Evolutionary conservation across 129 eudicot species (phyloP).

Genomic region (Cynara cardunculus): DNA sequence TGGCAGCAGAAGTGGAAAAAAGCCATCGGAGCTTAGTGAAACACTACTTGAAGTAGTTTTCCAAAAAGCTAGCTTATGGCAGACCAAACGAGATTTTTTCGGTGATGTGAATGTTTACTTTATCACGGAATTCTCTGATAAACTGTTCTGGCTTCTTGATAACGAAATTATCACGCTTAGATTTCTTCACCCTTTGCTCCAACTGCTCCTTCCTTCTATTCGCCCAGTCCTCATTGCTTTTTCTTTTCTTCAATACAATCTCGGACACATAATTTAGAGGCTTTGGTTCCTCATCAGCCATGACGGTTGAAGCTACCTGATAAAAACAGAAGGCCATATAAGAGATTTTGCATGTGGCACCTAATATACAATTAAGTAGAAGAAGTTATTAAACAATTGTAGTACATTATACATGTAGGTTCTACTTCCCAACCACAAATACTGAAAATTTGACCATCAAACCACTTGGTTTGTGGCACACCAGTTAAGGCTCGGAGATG

Average conservation of each 20-base stretch:
- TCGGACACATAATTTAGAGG: constrained; percentile 48
- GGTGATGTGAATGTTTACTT: constrained; percentile 22
- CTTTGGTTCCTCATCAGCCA: constrained; percentile 42
- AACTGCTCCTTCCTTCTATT: constrained; percentile 54
- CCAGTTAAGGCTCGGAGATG: too few relatives aligned
- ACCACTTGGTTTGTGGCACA: too few relatives aligned
- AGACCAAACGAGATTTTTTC: too few relatives aligned
- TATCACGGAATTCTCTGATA: constrained; percentile 52
- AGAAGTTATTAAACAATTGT: not conserved
- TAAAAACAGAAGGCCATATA: not conserved
- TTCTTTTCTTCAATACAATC: constrained; percentile 72
- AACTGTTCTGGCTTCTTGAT: constrained; percentile 69
- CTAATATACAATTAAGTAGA: not conserved
- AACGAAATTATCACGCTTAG: constrained; percentile 30
- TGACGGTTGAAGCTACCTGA: constrained; percentile 8
- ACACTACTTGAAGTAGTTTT: too few relatives aligned
- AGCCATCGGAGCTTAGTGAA: not conserved
- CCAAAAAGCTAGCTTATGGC: not conserved
- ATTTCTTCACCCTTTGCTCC: constrained; percentile 49
- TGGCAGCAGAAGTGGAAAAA: not conserved
- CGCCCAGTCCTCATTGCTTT: constrained; percentile 68
- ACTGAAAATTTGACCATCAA: not conserved
- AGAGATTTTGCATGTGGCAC: not conserved
- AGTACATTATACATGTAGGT: not conserved
- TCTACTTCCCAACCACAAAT: not conserved